These are phyloP conservation scores for Ustulina deusta DNA, from an alignment of 2,329 filamentous ascomycete species.

Conservation along the genomic window DNA sequence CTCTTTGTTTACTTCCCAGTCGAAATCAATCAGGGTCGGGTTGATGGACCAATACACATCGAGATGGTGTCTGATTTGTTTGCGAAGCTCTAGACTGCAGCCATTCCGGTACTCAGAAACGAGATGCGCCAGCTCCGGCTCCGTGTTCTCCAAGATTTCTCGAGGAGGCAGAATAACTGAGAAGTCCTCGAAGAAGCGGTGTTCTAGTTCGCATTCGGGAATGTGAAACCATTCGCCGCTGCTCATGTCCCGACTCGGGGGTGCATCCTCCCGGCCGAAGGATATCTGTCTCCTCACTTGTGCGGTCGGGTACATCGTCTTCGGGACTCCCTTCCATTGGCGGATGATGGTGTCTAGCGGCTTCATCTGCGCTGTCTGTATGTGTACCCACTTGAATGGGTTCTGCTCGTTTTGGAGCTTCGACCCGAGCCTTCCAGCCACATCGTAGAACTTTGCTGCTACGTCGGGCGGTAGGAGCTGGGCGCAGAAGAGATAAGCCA, in stretches of 20 bases:
- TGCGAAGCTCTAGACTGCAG: too few relatives aligned
- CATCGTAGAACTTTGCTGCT: neutral
- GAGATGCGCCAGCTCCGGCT: too few relatives aligned
- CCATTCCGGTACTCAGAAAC: too few relatives aligned
- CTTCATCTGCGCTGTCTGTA: conserved; percentile 32
- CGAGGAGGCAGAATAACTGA: conserved; percentile 35
- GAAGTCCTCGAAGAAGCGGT: conserved; percentile 35
- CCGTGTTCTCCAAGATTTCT: conserved; percentile 11
- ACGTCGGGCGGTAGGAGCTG: too few relatives aligned
- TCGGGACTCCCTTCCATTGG: neutral
- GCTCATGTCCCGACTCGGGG: conserved; percentile 2
- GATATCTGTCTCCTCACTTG: conserved; percentile 14
- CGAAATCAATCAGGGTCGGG: conserved; percentile 36
- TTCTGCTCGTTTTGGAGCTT: conserved; percentile 32
- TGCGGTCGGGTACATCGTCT: conserved; percentile 17
- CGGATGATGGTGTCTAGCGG: conserved; percentile 6
- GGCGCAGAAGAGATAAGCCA: too few relatives aligned
- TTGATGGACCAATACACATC: conserved; percentile 39
- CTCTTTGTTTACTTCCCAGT: conserved; percentile 27
- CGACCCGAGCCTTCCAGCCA: conserved; percentile 23
- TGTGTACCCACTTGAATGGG: conserved; percentile 27
- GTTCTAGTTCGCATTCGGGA: conserved; percentile 19
- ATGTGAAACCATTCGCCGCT: too few relatives aligned
- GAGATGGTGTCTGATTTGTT: conserved; percentile 33
- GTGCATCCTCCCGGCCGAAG: neutral